Conservation (phyloP, 495 filamentous ascomycete species). For the Podospora sp. region DNA sequence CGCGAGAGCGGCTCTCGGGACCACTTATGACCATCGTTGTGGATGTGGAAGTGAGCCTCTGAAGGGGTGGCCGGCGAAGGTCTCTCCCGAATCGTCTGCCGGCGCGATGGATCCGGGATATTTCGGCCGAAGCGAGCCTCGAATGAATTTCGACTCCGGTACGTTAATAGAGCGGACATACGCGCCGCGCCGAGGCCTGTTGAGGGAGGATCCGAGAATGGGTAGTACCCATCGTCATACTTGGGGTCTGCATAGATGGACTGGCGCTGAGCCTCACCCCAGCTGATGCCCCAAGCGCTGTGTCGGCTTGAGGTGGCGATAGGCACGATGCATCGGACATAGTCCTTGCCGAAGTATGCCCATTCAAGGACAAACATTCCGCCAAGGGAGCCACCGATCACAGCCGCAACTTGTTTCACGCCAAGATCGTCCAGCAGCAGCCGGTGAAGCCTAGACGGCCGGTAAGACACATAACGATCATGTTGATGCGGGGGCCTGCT, state of each 20-base stretch:
- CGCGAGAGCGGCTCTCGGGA: constrained; percentile 42
- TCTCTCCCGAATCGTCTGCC: constrained; percentile 73
- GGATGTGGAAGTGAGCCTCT: constrained; percentile 88
- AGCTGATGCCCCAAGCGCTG: constrained; percentile 99
- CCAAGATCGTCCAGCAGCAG: constrained; percentile 88
- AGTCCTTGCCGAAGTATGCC: constrained; percentile 93
- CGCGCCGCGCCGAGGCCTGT: constrained; percentile 90
- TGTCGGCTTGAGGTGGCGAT: constrained; percentile 94
- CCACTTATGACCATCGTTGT: constrained; percentile 89
- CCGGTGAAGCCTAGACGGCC: constrained; percentile 74
- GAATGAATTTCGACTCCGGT: constrained; percentile 94
- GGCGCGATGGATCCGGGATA: constrained; percentile 78
- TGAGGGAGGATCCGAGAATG: constrained; percentile 77
- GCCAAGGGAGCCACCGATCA: constrained; percentile 96
- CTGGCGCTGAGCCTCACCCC: constrained; percentile 96
- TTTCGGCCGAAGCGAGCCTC: constrained; percentile 94
- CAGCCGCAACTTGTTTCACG: constrained; percentile 80
- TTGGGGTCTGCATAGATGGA: constrained; percentile 98
- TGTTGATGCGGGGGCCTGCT: constrained; percentile 26
- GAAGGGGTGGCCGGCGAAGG: constrained; percentile 64
- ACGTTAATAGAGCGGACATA: constrained; percentile 95
- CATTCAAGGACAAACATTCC: constrained; percentile 97
- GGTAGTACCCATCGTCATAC: constrained; percentile 95
- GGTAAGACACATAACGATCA: constrained; percentile 20
- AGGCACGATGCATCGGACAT: constrained; percentile 86